Base-by-base conservation (phyloP, 2,329 filamentous ascomycete genomes). In the Epichloe elymi region DNA sequence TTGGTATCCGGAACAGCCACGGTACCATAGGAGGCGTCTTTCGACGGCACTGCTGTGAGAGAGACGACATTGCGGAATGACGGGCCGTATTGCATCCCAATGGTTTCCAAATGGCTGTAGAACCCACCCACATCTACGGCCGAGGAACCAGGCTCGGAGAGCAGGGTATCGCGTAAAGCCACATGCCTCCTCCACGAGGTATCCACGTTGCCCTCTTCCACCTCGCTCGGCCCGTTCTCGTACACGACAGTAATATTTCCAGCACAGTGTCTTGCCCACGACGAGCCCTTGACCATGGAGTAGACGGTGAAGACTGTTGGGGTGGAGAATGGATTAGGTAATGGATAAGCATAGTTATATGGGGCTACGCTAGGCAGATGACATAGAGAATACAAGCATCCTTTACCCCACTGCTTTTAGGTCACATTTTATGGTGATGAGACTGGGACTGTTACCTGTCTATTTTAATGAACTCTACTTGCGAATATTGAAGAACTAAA, bases 51-150 rank as follows among this genome's bases (percentile, higher is more conserved):
- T 26, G 26, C 26, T 26, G 26, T 26, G 26, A 26, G 26, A 26
- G 59, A 51, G 33, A 58, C 26, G 26, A 26, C 7, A 8, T 26
- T 26, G 26, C 26, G 26, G 26, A 26, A 26, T 26, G 26, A 26
- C 26, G 26, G 26, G 7, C 26, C 60, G 26, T 61, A 61, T 12
- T 52, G 49, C 4, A 60, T 48, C 11, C 60, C 60, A 7, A 61
- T 55, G 4, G 56, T 50, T 1, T 54, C 54, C 48, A 61, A 53
- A 41, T 55, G 58, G 38, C 54, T 56, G 55, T 61, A 61, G 38
- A 60, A 56, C 3, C 23, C 48, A 15, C 51, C 53, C 44, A 57
- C 54, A n/a, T 56, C 53, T 5, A 59, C 46, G 4, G 56, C 48
- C 41, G 11, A 57, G 55, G 26, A 49, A 53, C 14, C 26, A 3